phyloP scores from a whole-genome alignment of 129 eudicot species.

The Rutidosis leptorrhynchoides region DNA sequence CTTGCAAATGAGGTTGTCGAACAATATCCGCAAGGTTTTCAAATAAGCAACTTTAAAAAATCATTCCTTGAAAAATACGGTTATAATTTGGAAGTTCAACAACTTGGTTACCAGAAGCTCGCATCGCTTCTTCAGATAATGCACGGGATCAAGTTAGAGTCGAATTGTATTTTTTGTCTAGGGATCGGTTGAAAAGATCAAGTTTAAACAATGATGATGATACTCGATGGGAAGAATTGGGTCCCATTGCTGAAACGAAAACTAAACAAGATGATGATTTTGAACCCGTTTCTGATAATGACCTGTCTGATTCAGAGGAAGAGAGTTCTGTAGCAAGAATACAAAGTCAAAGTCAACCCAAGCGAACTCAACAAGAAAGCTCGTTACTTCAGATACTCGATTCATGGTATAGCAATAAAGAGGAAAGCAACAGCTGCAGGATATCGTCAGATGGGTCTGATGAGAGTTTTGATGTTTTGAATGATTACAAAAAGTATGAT shows the following conservation, averaged over 20 bases:
- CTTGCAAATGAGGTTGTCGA: slow-evolving; percentile 51
- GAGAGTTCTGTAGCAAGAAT: slow-evolving; percentile 27
- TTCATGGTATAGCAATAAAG: slow-evolving; percentile 50
- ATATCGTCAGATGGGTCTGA: slow-evolving; percentile 17
- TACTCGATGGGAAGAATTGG: slow-evolving; percentile 79
- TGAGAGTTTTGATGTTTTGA: not conserved
- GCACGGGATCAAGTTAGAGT: slow-evolving; percentile 62
- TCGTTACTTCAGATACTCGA: slow-evolving; percentile 62
- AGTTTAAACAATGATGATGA: slow-evolving; percentile 36
- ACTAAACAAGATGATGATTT: slow-evolving; percentile 41
- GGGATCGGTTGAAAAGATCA: slow-evolving; percentile 16
- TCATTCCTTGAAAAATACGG: slow-evolving; percentile 54
- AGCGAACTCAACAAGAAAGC: slow-evolving; percentile 45
- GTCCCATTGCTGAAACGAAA: slow-evolving; percentile 48
- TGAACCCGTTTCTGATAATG: slow-evolving; percentile 47
- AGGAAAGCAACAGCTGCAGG: slow-evolving; percentile 24
- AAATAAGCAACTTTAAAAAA: slow-evolving; percentile 48
- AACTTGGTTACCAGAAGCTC: slow-evolving; percentile 69
- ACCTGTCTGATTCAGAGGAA: slow-evolving; percentile 61
- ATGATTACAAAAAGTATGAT: slow-evolving; percentile 13
- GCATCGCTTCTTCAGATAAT: slow-evolving; percentile 58
- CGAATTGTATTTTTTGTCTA: slow-evolving; percentile 29
- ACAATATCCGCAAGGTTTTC: slow-evolving; percentile 59
- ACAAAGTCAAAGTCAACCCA: slow-evolving; percentile 26
- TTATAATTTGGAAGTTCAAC: slow-evolving; percentile 57